Evolutionary conservation across 179 eudicot species (phyloP).

Genomic region (Silene vulgaris): DNA sequence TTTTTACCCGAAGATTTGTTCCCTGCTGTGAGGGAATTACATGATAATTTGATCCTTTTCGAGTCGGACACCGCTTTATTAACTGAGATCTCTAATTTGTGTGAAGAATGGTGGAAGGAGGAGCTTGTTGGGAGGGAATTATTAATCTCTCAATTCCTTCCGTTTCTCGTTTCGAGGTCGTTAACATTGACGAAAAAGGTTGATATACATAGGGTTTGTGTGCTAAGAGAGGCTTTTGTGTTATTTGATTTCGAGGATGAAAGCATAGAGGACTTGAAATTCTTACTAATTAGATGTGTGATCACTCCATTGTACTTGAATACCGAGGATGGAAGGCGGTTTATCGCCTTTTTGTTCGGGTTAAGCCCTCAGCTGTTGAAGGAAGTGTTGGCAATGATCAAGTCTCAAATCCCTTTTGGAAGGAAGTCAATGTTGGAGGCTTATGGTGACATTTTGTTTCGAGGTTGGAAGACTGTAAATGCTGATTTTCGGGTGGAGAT

Average conservation of each 20-base stretch:
- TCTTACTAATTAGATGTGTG: constrained; percentile 63
- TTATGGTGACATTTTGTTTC: constrained; percentile 68
- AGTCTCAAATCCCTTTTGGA: constrained; percentile 79
- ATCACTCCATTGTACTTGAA: constrained; percentile 74
- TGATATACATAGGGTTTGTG: constrained; percentile 75
- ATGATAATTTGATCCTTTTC: constrained; percentile 70
- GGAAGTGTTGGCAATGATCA: constrained; percentile 71
- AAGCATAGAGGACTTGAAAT: constrained; percentile 78
- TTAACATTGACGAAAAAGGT: constrained; percentile 69
- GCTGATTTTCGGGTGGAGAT: constrained; percentile 55
- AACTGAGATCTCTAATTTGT: constrained; percentile 58
- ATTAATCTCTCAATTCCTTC: constrained; percentile 67
- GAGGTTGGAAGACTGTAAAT: constrained; percentile 73
- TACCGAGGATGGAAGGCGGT: constrained; percentile 75
- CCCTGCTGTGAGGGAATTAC: constrained; percentile 56
- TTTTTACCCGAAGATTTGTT: constrained; percentile 53
- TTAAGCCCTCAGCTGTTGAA: constrained; percentile 58
- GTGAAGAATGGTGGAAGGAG: constrained; percentile 90
- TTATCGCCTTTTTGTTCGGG: constrained; percentile 67
- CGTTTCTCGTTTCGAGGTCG: constrained; percentile 67
- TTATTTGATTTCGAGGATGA: constrained; percentile 93
- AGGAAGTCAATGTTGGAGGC: constrained; percentile 82
- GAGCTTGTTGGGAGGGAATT: constrained; percentile 59
- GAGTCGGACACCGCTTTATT: constrained; percentile 56
- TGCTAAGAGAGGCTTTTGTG: constrained; percentile 60